Percentiles rank a stretch among this genome's conserved stretches.
Conservation (phyloP, 305 asterid genomes). For the Plantago lanceolata region DNA sequence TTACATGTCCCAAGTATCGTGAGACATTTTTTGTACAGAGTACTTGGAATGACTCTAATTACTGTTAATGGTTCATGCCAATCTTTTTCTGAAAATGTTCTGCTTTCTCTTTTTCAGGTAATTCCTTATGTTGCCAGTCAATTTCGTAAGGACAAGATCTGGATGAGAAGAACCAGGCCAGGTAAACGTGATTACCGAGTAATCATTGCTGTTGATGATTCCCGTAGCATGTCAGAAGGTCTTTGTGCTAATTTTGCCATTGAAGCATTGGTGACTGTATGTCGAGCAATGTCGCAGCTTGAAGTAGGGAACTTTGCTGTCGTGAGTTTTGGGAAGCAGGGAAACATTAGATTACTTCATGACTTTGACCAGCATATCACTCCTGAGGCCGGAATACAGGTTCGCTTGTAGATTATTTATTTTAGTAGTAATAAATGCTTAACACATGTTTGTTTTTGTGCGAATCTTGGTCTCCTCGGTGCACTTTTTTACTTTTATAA, state of each 20-base stretch:
- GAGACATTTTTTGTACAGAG: too few relatives aligned
- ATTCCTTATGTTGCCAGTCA: conserved; percentile 87
- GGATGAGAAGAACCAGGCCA: conserved; percentile 90
- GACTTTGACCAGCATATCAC: conserved; percentile 84
- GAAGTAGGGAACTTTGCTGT: conserved; percentile 94
- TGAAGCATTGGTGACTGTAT: conserved; percentile 90
- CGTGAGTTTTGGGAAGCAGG: conserved; percentile 92
- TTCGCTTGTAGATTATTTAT: conserved; percentile 24
- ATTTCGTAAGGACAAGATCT: conserved; percentile 82
- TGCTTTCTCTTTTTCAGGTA: conserved; percentile 45
- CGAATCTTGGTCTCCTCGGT: too few relatives aligned
- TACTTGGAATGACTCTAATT: neutral
- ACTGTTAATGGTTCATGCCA: neutral
- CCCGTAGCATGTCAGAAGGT: conserved; percentile 89
- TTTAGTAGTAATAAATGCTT: neutral
- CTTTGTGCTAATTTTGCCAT: conserved; percentile 72
- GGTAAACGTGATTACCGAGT: conserved; percentile 95
- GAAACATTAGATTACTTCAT: conserved; percentile 72
- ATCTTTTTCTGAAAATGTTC: conserved; percentile 1
- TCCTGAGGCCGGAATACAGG: conserved; percentile 86
- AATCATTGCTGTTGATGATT: conserved; percentile 92
- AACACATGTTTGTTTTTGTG: neutral
- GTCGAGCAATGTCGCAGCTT: conserved; percentile 95
- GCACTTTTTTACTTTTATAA: too few relatives aligned
- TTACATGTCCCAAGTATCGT: too few relatives aligned